Base-by-base conservation (phyloP, 192 early-diverging fungal species). In the Chytriomyces sp. region DNA sequence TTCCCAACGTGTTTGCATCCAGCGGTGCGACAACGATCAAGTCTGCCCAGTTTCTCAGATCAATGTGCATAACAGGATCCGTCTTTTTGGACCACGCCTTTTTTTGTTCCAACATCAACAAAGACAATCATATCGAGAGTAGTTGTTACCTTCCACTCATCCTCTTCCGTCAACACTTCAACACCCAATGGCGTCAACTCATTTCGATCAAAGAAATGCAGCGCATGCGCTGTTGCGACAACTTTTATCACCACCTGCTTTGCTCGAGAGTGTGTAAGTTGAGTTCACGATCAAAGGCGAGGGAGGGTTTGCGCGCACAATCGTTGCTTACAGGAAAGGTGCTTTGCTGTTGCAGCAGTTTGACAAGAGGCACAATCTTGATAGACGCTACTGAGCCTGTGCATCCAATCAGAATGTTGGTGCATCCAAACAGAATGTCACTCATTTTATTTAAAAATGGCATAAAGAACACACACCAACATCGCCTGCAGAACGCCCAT, bases 21-120 rank as follows among this genome's bases (percentile, higher is more conserved):
- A 99, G 79, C 10, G 97, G 97, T 1, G 94, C 94, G 10, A 99
- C 85, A 5, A 99, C 86, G 26, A 95, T 85, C 20, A 94, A 80
- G 68, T 98, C 94, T 44, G 97, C 96, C 97, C 97, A 99, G 77
- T 95, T 94, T n/a, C 97, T 89, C 48, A 98, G 88, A 89, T 94
- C 93, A 72, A 99, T 96, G 80, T 99, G 97, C 45, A 99, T 82
- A 3, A 99, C 95, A 1, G 95, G 95, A 84, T 99, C 96, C 9
- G 88, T 87, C 66, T 91, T 91, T 70, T 90, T 90, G 53, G 80
- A 87, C 96, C 96, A 98, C 11, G 85, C 80, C 85, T 91, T 24
- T n/a, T n/a, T 47, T 9, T 69, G 43, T n/a, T 23, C 46, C 6
- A 5, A 35, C n/a, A n/a, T n/a, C n/a, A n/a, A n/a, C n/a, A n/a